A percentile compares a stretch with the other conserved stretches of the same genome.
Evolutionary conservation across 257 asterid genomes (phyloP).

Genomic region (Fraxinus anomala): DNA sequence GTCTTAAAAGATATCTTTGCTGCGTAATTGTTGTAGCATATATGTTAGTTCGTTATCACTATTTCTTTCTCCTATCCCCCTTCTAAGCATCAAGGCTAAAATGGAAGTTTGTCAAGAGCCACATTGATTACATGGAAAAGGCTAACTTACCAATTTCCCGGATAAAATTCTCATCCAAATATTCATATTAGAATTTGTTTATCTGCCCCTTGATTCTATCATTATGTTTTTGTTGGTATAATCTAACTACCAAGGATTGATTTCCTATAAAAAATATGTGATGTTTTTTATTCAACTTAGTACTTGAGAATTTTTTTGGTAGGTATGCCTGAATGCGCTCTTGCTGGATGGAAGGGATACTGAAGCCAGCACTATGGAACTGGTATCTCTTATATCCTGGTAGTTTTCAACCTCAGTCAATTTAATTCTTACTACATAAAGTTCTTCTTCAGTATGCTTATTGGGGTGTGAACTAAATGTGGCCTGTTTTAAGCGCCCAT

Average conservation of each 20-base stretch:
- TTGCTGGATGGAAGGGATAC: constrained; percentile 47
- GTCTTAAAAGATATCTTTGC: neutral
- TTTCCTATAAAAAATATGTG: constrained; percentile 19
- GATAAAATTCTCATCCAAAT: neutral
- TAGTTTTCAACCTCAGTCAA: constrained; percentile 30
- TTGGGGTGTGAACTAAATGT: constrained; percentile 16
- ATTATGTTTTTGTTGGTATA: neutral
- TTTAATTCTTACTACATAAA: constrained; percentile 24
- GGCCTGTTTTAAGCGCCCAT: constrained; percentile 22
- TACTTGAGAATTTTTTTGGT: constrained; percentile 22
- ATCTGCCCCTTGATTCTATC: neutral
- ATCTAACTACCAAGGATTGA: neutral
- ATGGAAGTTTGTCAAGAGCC: neutral
- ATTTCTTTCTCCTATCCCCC: neutral
- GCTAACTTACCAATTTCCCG: neutral
- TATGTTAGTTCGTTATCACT: constrained; percentile 3
- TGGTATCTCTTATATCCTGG: constrained; percentile 64
- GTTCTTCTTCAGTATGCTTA: constrained; percentile 20
- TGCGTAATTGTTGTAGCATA: neutral
- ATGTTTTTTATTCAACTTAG: neutral
- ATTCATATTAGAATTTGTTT: neutral
- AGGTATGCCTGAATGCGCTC: constrained; percentile 66
- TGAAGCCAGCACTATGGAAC: constrained; percentile 49
- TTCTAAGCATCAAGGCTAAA: constrained; percentile 15
- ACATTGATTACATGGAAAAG: neutral